Evolutionary conservation across 1,284 basidiomycete species (phyloP).

Genomic region (Apiotrichum sp.): DNA sequence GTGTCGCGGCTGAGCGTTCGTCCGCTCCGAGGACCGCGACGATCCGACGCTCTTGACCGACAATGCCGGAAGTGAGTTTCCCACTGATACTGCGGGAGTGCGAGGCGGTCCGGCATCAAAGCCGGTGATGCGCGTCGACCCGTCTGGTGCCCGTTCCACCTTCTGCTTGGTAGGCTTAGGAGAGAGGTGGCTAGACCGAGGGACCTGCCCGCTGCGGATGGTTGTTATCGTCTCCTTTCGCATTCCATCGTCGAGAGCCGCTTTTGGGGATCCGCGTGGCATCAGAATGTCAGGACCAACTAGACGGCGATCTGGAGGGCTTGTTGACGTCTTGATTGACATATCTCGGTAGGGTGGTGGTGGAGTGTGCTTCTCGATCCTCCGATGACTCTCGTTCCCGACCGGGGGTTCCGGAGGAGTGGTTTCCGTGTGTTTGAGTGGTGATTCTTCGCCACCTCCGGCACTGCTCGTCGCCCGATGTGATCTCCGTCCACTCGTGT

Average conservation of each 20-base stretch:
- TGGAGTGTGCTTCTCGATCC: background rate
- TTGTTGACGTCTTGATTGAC: too few relatives aligned
- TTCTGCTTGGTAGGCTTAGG: conserved; percentile 8
- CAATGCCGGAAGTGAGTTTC: background rate
- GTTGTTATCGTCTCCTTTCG: conserved; percentile 1
- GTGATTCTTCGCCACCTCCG: conserved; percentile 12
- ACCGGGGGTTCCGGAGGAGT: background rate
- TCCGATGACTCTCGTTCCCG: background rate
- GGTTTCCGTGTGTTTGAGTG: conserved; percentile 17
- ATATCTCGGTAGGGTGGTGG: background rate
- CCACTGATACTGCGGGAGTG: background rate
- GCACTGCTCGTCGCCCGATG: conserved; percentile 1
- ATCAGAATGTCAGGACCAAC: background rate
- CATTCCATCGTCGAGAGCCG: background rate
- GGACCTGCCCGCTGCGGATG: background rate
- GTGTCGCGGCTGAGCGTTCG: background rate
- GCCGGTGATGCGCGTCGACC: conserved; percentile 32
- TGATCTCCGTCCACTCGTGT: background rate
- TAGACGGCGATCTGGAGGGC: background rate
- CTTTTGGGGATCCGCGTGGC: background rate
- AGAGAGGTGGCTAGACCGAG: background rate
- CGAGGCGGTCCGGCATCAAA: conserved; percentile 29
- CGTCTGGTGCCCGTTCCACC: conserved; percentile 22
- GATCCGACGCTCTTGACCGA: conserved; percentile 1
- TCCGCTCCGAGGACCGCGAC: conserved; percentile 10